Conservation (phyloP, 129 eudicot genomes). For the Centaurea solstitialis region DNA sequence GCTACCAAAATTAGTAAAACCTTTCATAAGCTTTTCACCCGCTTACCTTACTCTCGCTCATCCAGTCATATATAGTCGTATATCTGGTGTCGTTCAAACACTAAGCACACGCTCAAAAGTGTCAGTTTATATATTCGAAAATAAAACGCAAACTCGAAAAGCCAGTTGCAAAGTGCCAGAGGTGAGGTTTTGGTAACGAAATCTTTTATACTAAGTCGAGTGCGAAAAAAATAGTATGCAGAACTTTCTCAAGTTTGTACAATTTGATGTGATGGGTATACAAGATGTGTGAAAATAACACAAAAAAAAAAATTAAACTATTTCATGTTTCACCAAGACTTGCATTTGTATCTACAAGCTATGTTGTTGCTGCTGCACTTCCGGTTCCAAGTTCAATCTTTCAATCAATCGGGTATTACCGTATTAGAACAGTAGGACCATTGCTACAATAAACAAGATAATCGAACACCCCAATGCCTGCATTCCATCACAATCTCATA, state of each 20-base stretch:
- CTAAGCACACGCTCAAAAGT: too few species aligned
- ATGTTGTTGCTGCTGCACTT: slow-evolving; percentile 4
- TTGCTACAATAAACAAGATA: slow-evolving; percentile 57
- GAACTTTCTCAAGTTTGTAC: slow-evolving; percentile 31
- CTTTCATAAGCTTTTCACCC: too few species aligned
- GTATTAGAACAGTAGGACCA: slow-evolving; percentile 48
- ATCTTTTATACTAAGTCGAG: not conserved
- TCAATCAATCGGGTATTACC: not conserved
- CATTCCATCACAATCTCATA: slow-evolving; percentile 25
- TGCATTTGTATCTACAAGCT: slow-evolving; percentile 40
- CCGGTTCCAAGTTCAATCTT: not conserved
- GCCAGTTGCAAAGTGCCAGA: too few species aligned
- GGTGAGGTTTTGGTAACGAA: not conserved
- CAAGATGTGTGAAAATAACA: slow-evolving; percentile 19
- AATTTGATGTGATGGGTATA: slow-evolving; percentile 28
- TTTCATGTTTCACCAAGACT: slow-evolving; percentile 31
- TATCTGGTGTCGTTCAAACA: too few species aligned
- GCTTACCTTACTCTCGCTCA: too few species aligned
- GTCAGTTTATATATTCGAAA: too few species aligned
- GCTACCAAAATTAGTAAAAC: too few species aligned
- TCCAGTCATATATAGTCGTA: too few species aligned
- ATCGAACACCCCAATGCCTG: slow-evolving; percentile 88
- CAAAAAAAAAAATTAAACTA: not conserved
- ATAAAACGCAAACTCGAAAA: too few species aligned
- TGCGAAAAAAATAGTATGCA: slow-evolving; percentile 1